Conservation (phyloP, 1,284 basidiomycete species). For the Phlebopus sp. region DNA sequence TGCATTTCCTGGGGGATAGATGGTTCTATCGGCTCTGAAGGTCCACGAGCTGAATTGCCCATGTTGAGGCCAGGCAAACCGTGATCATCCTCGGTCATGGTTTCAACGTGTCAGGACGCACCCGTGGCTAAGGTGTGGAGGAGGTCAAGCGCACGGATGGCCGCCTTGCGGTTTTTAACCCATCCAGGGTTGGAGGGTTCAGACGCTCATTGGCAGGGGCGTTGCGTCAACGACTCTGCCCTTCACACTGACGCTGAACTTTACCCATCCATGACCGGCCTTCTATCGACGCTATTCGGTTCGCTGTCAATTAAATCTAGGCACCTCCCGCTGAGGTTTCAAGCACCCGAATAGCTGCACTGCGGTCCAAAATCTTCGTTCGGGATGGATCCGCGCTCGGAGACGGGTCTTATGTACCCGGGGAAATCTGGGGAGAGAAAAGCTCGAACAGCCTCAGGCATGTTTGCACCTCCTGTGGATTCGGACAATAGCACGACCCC, state of each 20-base stretch:
- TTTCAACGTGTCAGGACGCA: not conserved
- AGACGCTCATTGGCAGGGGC: not conserved
- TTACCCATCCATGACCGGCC: not conserved
- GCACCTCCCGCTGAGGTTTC: not conserved
- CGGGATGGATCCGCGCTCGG: not conserved
- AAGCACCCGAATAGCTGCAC: not conserved
- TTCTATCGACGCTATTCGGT: slow-evolving; percentile 9
- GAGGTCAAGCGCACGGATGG: not conserved
- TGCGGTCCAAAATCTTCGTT: not conserved
- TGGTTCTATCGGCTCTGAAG: no score
- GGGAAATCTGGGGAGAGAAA: not conserved
- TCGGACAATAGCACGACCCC: no score
- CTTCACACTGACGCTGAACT: not conserved
- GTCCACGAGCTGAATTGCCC: not conserved
- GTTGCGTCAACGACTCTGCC: not conserved
- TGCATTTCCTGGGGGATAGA: no score
- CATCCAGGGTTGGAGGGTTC: not conserved
- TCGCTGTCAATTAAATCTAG: slow-evolving; percentile 4
- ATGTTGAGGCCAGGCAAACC: not conserved
- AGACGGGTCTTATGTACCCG: not conserved
- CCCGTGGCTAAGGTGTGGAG: not conserved
- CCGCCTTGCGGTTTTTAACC: slow-evolving; percentile 1
- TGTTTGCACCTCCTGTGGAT: no score
- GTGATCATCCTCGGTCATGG: slow-evolving; percentile 18
- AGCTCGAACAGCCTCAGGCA: not conserved